Evolutionary conservation across 257 asterid genomes (phyloP).

Genomic region (Salvia splendens): DNA sequence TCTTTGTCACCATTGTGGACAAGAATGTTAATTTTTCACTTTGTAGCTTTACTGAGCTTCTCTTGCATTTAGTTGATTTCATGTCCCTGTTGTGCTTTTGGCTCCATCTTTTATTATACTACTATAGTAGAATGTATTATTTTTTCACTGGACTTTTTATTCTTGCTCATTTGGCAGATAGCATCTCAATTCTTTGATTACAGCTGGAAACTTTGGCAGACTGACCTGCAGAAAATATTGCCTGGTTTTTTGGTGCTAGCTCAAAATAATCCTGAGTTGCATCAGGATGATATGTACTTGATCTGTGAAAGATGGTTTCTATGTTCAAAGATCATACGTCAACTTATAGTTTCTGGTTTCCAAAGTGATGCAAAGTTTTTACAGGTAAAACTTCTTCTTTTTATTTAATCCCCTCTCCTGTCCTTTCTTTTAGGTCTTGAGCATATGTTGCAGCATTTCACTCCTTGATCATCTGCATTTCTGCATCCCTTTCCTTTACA

Average conservation of each 20-base stretch:
- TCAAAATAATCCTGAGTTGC: conserved; percentile 70
- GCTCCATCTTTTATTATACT: conserved; percentile 24
- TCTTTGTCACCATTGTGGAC: conserved; percentile 14
- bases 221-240: conserved; percentile 74
- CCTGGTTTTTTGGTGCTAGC: conserved; percentile 75
- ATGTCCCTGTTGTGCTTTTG: conserved; percentile 26
- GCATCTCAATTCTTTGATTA: conserved; percentile 89
- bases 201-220: conserved; percentile 99
- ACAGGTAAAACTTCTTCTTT: conserved; percentile 51
- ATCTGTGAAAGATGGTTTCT: conserved; percentile 97
- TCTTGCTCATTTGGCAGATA: conserved; percentile 75
- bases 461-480: conserved; percentile 27
- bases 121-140: conserved; percentile 4
- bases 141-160: conserved; percentile 37
- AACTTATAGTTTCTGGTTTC: conserved; percentile 82
- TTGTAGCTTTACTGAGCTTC: conserved; percentile 8
- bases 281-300: conserved; percentile 70
- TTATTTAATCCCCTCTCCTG: not conserved
- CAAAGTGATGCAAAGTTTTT: conserved; percentile 71
- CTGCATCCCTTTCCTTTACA: conserved; percentile 1
- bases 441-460: conserved; percentile 22
- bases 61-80: not conserved
- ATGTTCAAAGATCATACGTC: conserved; percentile 86
- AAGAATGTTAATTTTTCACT: not conserved
- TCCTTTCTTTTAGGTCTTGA: not conserved